Base-by-base conservation (phyloP, 2,329 filamentous ascomycete genomes). In the Sphaerulina musiva region DNA sequence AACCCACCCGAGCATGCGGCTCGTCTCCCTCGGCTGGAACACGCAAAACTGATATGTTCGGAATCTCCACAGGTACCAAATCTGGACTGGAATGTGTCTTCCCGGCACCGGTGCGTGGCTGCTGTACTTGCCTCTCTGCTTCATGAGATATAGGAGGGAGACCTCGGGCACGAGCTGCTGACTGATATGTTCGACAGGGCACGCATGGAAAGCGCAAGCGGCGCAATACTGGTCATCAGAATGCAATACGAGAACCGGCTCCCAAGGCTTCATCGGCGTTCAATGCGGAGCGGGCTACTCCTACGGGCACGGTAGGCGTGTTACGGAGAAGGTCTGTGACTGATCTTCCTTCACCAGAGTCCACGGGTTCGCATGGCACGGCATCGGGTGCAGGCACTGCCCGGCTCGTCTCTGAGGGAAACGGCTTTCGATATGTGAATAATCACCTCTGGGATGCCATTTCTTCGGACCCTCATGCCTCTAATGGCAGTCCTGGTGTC, bases 361-460 rank as follows among this genome's bases (percentile, higher is more conserved):
- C 52, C 20, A 56, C 55, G 9, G 49, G 45, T 12, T 56, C 54
- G 6, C 46, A 58, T 31, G 53, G 56, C 44, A 50, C 14, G 11
- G 41, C 14, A 7, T 23, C 41, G 7, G 41, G 41, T 26, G 11
- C 52, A 26, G 42, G 51, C 40, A 58, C 59, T 10, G 62, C 60
- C 38, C 59, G 59, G 11, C 48, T 64, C 41, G 60, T 64, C 7
- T 60, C 62, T 6, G 57, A 63, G 40, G 59, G 61, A 9, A 47
- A 47, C 29, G 62, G 57, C 32, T 59, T 61, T 43, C 51, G 61
- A 39, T 63, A 64, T 55, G 60, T 63, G 4, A 64, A 65, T 43
- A 62, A 62, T 32, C 62, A 65, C 40, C 57, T 63, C 7, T 65
- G 61, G 61, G 59, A 51, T 44, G 56, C 62, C 4, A 59, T 62